Percentiles rank a stretch among this genome's conserved stretches.
Evolutionary conservation across 768 basidiomycete genomes (phyloP).

Genomic region (Leccinum rimulosum): DNA sequence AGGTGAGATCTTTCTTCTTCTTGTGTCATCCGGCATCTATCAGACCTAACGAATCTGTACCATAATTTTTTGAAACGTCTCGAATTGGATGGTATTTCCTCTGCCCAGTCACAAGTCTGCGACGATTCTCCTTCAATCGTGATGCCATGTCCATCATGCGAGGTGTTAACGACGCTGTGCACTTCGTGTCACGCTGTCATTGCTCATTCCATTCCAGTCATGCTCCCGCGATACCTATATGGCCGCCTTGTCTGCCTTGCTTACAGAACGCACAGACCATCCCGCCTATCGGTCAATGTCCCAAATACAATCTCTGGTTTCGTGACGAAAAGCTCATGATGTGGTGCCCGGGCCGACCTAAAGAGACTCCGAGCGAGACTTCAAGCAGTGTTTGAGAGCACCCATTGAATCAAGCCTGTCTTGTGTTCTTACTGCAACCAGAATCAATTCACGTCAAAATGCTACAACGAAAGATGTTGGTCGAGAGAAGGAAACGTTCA

Average conservation of each 20-base stretch:
- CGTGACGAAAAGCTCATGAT: slow-evolving; percentile 14
- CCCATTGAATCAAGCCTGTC: slow-evolving; percentile 11
- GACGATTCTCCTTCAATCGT: not conserved
- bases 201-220: too few species aligned
- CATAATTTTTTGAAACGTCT: slow-evolving; percentile 20
- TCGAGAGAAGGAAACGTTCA: slow-evolving; percentile 2
- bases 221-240: too few species aligned
- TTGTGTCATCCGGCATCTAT: too few species aligned
- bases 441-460: slow-evolving; percentile 2
- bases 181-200: slow-evolving; percentile 11
- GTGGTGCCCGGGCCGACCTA: slow-evolving; percentile 26
- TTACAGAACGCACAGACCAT: too few species aligned
- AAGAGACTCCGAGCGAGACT: not conserved
- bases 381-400: slow-evolving; percentile 9
- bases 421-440: slow-evolving; percentile 11
- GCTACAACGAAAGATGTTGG: slow-evolving; percentile 13
- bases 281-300: too few species aligned
- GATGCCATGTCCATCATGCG: slow-evolving; percentile 15
- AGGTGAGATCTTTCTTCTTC: too few species aligned
- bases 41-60: too few species aligned
- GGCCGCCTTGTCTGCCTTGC: too few species aligned
- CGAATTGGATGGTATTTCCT: slow-evolving; percentile 2
- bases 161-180: slow-evolving; percentile 6
- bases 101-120: not conserved
- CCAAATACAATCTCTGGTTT: too few species aligned